Base-by-base conservation (phyloP, 2,329 filamentous ascomycete genomes). In the Shiraia bambusicola region DNA sequence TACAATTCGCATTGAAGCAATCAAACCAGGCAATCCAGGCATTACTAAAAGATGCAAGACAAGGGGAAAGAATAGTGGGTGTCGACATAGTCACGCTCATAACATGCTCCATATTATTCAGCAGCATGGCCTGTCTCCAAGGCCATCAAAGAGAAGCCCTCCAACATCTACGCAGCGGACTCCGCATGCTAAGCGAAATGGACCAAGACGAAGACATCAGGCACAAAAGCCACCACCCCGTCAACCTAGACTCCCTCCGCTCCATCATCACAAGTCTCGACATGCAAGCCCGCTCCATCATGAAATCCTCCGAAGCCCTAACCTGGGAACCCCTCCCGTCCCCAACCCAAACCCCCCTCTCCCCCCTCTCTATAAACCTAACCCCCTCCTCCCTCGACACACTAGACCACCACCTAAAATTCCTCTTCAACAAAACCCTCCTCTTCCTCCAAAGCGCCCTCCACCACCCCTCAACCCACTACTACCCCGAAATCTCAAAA, bases 121-220 rank as follows among this genome's bases (percentile, higher is more conserved):
- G 55, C 35, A 65, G 51, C 37, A 52, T 66, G 45, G 56, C 59
- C 10, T 63, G 61, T 29, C 51, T 67, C 3, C 61, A 67, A 42
- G 60, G 62, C 7, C 60, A 67, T 27, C 58, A 63, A 19, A 44
- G 34, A 24, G 49, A 50, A 3, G 63, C 61, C 6, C 38, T 66
- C 1, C 51, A 58, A 17, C 63, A 67, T 39, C 41, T 65, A 10
- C 54, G 61, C 2, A 61, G 58, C 17, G 64, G 63, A 2, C 46
- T 67, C 17, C 54, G 54, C 29, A 57, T 67, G 28, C 37, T 67
- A 6, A 49, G 54, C 28, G 61, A 67, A 33, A 45, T 58, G 9
- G 61, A 66, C 10, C 25, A 47, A 13, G 45, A 53, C 12, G 42
- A 50, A 7, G 32, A 45, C 3, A 33, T 25, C 4, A 36, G 42